Percentiles rank a stretch among this genome's conserved stretches.
Evolutionary conservation across 164 flowering plant genomes (phyloP).

Genomic region (Macadamia tetraphylla): DNA sequence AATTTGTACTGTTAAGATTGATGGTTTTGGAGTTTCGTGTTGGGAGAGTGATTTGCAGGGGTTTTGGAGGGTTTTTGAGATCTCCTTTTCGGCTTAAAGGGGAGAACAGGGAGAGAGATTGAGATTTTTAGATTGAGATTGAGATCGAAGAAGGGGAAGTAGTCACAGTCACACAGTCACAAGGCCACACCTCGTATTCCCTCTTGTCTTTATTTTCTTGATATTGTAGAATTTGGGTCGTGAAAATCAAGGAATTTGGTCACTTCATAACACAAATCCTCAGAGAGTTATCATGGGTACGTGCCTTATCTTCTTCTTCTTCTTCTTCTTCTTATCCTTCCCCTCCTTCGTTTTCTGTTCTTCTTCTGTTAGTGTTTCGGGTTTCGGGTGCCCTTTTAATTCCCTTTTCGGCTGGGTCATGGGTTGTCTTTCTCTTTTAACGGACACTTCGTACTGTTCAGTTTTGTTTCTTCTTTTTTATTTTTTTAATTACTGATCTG

Average conservation of each 20-base stretch:
- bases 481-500: too few species aligned
- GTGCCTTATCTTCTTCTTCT: conserved; percentile 6
- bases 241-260: conserved; percentile 10
- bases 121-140: too few species aligned
- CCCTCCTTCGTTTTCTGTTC: background rate
- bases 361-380: conserved; percentile 7
- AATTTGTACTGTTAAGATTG: conserved; percentile 6
- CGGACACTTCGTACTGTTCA: background rate
- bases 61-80: background rate
- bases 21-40: conserved; percentile 41
- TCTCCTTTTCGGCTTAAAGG: background rate
- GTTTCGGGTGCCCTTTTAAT: conserved; percentile 2
- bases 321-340: background rate
- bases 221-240: background rate
- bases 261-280: conserved; percentile 10
- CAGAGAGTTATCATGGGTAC: conserved; percentile 37
- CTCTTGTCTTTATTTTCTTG: conserved; percentile 6
- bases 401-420: background rate
- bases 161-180: too few species aligned
- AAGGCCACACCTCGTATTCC: too few species aligned
- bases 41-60: conserved; percentile 10
- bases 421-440: background rate
- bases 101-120: too few species aligned
- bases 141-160: too few species aligned
- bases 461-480: background rate